Evolutionary conservation across 331 rosid genomes (phyloP), one percentile per base, ranked within the genome.

Genomic region (Erythrophleum ivorense): DNA sequence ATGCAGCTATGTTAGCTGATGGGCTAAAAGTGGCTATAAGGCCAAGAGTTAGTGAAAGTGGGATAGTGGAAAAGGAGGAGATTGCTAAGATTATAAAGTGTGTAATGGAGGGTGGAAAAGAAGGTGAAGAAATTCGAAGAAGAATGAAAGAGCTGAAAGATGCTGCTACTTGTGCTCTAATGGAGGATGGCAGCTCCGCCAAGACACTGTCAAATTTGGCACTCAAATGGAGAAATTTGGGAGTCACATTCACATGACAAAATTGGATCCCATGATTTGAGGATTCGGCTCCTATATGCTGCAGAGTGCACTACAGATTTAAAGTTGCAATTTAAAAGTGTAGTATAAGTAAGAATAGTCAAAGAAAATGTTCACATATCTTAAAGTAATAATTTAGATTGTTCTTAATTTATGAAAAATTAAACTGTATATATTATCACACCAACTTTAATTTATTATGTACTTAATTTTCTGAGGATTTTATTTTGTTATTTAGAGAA

Each of bases 1-100:
- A 85, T 82, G 84, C 88, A 2, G 62, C 53, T 0, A 15, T 79
- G 53, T n/a, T 86, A 34, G 9, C 15, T 53, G 63, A 79, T 53
- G 82, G 78, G 12, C 9, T 86, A 3, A 86, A 63, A 63, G 86
- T 85, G 76, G 88, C 86, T 4, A 1, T 82, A n/a, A 85, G 88
- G 15, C 79, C 82, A 7, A 82, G 72, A 73, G 40, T 24, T 9
- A 1, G 31, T 40, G 72, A 67, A 5, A 14, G 57, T 67, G 72
- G 52, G 41, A 40, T 67, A 9, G 72, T 67, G 38, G 72, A 54
- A 46, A 59, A 0, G 12, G 24, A 53, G 86, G 86, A 14, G 74
- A 19, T 69, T 41, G 15, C 9, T 4, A 69, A 29, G 54, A 36
- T 69, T 7, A 45, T 69, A 19, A 69, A 19, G n/a, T 69, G 74